phyloP scores from a whole-genome alignment of 805 yeast species.

The Komagataella kurtzmanii region DNA sequence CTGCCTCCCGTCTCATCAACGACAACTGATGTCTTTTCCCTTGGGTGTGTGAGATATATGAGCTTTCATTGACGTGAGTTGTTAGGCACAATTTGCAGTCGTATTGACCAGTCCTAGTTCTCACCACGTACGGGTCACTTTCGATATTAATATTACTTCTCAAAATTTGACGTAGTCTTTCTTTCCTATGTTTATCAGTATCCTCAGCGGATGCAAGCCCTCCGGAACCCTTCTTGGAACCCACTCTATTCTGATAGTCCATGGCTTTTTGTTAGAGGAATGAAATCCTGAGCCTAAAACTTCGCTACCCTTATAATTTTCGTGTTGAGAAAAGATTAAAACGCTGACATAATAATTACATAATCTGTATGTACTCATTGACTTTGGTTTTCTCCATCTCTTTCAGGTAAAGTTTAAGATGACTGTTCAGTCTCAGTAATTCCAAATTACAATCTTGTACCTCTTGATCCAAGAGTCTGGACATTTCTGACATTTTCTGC shows the following conservation, averaged over 20 bases:
- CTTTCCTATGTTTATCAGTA: slow-evolving; percentile 52
- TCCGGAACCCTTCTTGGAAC: slow-evolving; percentile 85
- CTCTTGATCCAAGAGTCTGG: slow-evolving; percentile 35
- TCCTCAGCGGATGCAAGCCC: slow-evolving; percentile 72
- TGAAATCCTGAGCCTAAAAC: background rate
- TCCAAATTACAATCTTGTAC: slow-evolving; percentile 38
- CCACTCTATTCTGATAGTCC: slow-evolving; percentile 86
- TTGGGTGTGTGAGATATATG: slow-evolving; percentile 72
- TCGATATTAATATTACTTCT: slow-evolving; percentile 34
- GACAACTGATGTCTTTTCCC: slow-evolving; percentile 76
- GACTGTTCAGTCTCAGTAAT: slow-evolving; percentile 39
- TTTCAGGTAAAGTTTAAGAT: slow-evolving; percentile 35
- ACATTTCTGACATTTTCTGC: slow-evolving; percentile 23
- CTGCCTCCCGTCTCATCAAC: slow-evolving; percentile 46
- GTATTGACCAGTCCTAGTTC: slow-evolving; percentile 69
- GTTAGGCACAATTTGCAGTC: slow-evolving; percentile 84
- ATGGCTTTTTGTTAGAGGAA: slow-evolving; percentile 19
- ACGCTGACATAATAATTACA: background rate
- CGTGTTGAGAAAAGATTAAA: background rate
- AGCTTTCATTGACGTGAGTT: slow-evolving; percentile 64
- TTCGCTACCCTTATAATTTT: no score
- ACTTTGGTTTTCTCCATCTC: slow-evolving; percentile 27
- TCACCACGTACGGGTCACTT: slow-evolving; percentile 73
- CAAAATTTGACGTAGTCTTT: slow-evolving; percentile 54
- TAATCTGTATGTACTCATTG: background rate